These are phyloP conservation scores for Pseudogymnoascus sp. DNA, from an alignment of 2,329 filamentous ascomycete genomes.

Conservation along the genomic window DNA sequence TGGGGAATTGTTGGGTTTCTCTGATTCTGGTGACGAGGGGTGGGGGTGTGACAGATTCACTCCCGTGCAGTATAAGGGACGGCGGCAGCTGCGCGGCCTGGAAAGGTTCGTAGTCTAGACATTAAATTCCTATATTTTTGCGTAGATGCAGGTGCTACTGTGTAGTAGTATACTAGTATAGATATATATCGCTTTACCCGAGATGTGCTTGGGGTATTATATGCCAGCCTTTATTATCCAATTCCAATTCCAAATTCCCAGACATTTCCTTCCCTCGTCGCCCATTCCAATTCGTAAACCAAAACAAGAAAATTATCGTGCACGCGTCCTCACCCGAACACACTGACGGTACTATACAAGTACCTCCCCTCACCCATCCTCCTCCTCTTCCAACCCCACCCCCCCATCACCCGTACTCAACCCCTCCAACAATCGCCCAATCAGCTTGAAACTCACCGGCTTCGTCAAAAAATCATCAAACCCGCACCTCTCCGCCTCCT, in stretches of 20 bases:
- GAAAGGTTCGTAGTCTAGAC: background rate
- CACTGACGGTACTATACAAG: background rate
- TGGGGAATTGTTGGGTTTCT: background rate
- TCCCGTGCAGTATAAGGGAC: background rate
- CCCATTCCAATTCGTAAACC: background rate
- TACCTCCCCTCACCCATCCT: background rate
- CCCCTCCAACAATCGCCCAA: slow-evolving; percentile 6
- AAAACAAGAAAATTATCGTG: background rate
- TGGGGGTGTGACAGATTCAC: background rate
- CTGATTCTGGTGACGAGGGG: background rate
- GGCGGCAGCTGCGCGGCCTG: background rate
- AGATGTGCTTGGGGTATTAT: background rate
- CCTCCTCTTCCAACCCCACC: background rate
- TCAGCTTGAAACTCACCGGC: slow-evolving; percentile 30
- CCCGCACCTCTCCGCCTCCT: slow-evolving; percentile 42
- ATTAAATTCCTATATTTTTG: background rate
- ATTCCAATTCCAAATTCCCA: slow-evolving; percentile 99
- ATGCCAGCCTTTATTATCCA: slow-evolving; percentile 36
- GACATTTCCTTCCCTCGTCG: slow-evolving; percentile 62
- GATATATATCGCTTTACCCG: background rate
- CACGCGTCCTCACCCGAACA: background rate
- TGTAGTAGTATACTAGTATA: background rate
- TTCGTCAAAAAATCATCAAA: slow-evolving; percentile 48
- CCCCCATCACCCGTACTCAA: background rate
- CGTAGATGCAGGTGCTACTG: background rate